Evolutionary conservation across 2,329 filamentous ascomycete species (phyloP), one percentile per base, ranked within the genome.

Genomic region (Paraconiothyrium brasiliense): DNA sequence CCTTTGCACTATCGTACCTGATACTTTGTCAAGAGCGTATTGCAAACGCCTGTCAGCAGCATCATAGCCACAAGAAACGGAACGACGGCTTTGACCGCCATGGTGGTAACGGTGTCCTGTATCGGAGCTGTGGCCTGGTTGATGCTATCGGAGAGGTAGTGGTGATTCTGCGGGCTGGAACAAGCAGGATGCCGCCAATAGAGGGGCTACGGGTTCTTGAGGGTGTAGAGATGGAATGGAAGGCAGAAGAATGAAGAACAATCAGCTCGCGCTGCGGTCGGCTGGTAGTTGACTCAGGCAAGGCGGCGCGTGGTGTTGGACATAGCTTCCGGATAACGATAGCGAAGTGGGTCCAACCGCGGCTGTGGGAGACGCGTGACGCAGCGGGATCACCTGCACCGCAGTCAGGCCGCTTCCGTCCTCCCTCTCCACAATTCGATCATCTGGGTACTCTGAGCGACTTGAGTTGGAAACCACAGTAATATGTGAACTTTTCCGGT

Each of bases 11-110:
- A 20, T 46, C 83, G 63, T 80, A 94, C 93, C 84, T 98, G 94
- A 75, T 94, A 97, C 78, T 99, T 99, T 70, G 94, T 97, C 73
- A 99, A 85, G 64, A 99, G 87, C 1, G 95, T 99, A 79, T 99
- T 99, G 85, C 93, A 97, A 64, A 97, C 93, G 65, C 94, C 94
- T 27, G 94, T 97, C 76, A 97, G 82, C 76, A 98, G 85, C 94
- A 98, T 98, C 92, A 97, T 96, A 71, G 86, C 90, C 79, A 98
- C 93, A 66, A 98, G 85, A 75, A 97, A 86, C 41, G 93, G 93
- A 62, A 98, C 87, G 58, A 93, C 77, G 41, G 87, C 87, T 77
- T 87, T 88, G 68, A 86, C 84, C 69, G 90, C 86, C 92, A 97
- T 96, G 69, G 62, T 70, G 44, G 43, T 51, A 35, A 20, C 47